Evolutionary conservation across 2,329 filamentous ascomycete genomes (phyloP).

Genomic region (Aspergillus awamori): DNA sequence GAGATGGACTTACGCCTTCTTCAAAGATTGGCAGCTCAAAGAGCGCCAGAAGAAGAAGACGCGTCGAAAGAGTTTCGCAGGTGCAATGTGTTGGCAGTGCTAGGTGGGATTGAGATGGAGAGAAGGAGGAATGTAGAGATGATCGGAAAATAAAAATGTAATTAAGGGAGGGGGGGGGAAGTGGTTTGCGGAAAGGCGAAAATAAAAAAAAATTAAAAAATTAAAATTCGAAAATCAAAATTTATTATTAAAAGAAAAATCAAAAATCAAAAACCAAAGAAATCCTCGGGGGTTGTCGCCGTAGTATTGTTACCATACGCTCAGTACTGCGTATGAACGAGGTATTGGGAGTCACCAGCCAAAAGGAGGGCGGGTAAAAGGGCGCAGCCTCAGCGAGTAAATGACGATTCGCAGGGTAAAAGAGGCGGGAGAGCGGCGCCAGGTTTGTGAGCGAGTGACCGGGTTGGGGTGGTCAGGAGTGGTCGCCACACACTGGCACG

Average conservation of each 20-base stretch:
- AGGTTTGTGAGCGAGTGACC: slow-evolving; percentile 15
- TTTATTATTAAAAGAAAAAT: slow-evolving; percentile 3
- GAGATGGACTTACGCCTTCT: slow-evolving; percentile 29
- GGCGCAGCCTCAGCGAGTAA: neutral
- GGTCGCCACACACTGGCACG: slow-evolving; percentile 18
- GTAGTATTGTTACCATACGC: slow-evolving; percentile 1
- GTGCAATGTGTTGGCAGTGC: slow-evolving; percentile 30
- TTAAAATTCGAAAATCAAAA: slow-evolving; percentile 6
- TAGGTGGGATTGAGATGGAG: slow-evolving; percentile 23
- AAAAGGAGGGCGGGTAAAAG: neutral
- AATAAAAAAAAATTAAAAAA: slow-evolving; percentile 11
- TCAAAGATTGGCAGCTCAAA: slow-evolving; percentile 32
- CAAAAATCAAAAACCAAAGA: neutral
- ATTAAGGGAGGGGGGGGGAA: slow-evolving; percentile 7
- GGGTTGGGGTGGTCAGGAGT: slow-evolving; percentile 14
- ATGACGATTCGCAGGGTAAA: slow-evolving; percentile 15
- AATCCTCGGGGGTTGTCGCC: neutral
- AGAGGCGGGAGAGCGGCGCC: slow-evolving; percentile 21
- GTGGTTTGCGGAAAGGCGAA: slow-evolving; percentile 8
- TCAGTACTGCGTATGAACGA: neutral
- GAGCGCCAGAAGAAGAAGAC: slow-evolving; percentile 35
- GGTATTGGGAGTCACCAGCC: neutral
- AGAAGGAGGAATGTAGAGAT: slow-evolving; percentile 25
- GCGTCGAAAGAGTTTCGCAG: slow-evolving; percentile 26
- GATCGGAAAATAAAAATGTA: slow-evolving; percentile 26